Conservation (phyloP, 176 grass and related monocot genomes). For the Guadua angustifolia region DNA sequence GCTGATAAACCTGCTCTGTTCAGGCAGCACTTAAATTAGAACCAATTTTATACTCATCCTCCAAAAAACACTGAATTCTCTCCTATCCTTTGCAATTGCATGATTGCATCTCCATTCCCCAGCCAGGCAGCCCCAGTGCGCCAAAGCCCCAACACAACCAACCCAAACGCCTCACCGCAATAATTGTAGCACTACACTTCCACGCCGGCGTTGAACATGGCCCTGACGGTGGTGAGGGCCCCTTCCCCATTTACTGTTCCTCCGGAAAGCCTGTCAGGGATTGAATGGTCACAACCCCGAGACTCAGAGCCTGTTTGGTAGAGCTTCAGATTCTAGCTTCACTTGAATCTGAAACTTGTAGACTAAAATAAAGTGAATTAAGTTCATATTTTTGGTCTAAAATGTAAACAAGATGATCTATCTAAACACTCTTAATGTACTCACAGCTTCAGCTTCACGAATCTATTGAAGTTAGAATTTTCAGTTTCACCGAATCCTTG, state of each 20-base stretch:
- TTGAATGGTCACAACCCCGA: constrained; percentile 53
- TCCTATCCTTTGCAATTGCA: not conserved
- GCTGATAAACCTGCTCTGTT: constrained; percentile 22
- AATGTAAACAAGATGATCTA: too few relatives aligned
- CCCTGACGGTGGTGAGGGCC: not conserved
- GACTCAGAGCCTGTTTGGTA: too few relatives aligned
- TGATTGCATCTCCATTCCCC: not conserved
- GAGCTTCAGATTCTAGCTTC: too few relatives aligned
- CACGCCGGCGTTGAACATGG: constrained; percentile 51
- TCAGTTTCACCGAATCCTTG: too few relatives aligned
- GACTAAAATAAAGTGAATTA: too few relatives aligned
- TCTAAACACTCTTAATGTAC: too few relatives aligned
- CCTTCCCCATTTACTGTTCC: constrained; percentile 33
- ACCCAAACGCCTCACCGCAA: constrained; percentile 34
- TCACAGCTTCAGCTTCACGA: too few relatives aligned
- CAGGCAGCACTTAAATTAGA: not conserved
- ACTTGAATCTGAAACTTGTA: too few relatives aligned
- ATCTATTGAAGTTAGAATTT: too few relatives aligned
- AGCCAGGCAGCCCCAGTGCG: not conserved
- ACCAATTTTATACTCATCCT: not conserved
- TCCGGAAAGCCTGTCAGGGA: constrained; percentile 54
- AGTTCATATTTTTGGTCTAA: too few relatives aligned
- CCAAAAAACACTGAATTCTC: not conserved
- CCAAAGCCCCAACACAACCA: too few relatives aligned
- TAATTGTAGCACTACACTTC: constrained; percentile 54